These are phyloP conservation scores for Coprinopsis sp. DNA, from an alignment of 768 basidiomycete species.

Conservation along the genomic window DNA sequence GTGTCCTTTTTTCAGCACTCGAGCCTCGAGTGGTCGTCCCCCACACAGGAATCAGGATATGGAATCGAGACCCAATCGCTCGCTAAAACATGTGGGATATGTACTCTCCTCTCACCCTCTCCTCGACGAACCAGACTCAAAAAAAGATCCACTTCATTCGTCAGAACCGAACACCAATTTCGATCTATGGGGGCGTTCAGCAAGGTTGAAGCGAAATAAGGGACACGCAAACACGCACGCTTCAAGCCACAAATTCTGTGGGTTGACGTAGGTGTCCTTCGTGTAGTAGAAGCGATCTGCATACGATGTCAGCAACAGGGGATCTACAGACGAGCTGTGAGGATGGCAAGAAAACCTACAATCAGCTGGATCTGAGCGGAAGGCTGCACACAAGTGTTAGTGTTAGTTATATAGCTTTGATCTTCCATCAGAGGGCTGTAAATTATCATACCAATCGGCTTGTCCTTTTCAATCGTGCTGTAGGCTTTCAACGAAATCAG, in stretches of 20 bases:
- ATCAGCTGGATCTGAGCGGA: background rate
- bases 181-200: background rate
- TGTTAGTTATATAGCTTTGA: background rate
- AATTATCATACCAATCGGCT: slow-evolving; percentile 1
- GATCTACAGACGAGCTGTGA: background rate
- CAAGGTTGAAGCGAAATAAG: background rate
- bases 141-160: background rate
- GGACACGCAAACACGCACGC: background rate
- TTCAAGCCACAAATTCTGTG: slow-evolving; percentile 3
- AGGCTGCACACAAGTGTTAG: background rate
- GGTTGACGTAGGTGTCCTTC: slow-evolving; percentile 1
- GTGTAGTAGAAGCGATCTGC: slow-evolving; percentile 2
- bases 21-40: no score
- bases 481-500: background rate
- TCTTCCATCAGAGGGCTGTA: no score
- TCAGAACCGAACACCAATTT: slow-evolving; percentile 1
- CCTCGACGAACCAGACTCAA: no score
- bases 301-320: background rate
- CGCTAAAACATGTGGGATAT: no score
- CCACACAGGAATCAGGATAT: no score
- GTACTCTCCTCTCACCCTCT: no score
- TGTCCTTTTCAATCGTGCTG: background rate
- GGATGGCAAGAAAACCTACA: background rate
- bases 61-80: no score
- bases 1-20: no score